A percentile compares a stretch with the other conserved stretches of the same genome.
These are phyloP conservation scores for Penicillium desertorum DNA, from an alignment of 495 filamentous ascomycete species.

Conservation along the genomic window DNA sequence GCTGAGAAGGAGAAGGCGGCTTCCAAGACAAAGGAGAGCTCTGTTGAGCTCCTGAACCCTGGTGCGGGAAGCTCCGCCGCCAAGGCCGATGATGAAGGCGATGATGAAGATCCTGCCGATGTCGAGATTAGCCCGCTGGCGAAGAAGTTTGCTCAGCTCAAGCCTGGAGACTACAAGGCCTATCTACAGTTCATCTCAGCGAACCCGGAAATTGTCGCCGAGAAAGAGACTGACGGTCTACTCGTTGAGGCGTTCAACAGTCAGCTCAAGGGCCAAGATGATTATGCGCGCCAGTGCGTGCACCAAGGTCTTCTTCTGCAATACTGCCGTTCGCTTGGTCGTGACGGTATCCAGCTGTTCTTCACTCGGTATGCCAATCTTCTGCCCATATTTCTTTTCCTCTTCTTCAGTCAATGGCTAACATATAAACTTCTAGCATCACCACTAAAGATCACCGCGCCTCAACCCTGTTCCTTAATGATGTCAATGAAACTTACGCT, in stretches of 20 bases:
- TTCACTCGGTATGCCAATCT: conserved; percentile 67
- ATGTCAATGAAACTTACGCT: conserved; percentile 82
- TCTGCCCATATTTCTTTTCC: neutral
- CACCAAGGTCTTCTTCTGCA: conserved; percentile 91
- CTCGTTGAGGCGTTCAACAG: conserved; percentile 88
- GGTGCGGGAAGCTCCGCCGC: conserved; percentile 46
- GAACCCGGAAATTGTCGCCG: conserved; percentile 74
- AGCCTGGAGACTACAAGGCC: conserved; percentile 67
- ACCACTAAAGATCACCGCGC: conserved; percentile 91
- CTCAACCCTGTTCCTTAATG: conserved; percentile 85
- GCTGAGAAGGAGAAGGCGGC: conserved; percentile 42
- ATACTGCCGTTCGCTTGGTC: conserved; percentile 87
- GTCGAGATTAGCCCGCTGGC: conserved; percentile 74
- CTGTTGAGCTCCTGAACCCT: conserved; percentile 82
- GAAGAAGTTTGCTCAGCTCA: conserved; percentile 76
- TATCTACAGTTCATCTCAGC: conserved; percentile 70
- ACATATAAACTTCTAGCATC: conserved; percentile 54
- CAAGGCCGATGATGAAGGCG: conserved; percentile 58
- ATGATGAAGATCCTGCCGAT: conserved; percentile 67
- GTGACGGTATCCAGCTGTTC: conserved; percentile 87
- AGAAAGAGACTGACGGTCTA: conserved; percentile 88
- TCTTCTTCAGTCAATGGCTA: conserved; percentile 9
- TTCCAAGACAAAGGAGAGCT: conserved; percentile 34
- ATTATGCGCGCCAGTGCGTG: conserved; percentile 82
- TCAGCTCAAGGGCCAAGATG: conserved; percentile 70